Percentiles rank a stretch among this genome's conserved stretches.
phyloP scores from a whole-genome alignment of 176 grass and related monocot species.

The Leersia perrieri region DNA sequence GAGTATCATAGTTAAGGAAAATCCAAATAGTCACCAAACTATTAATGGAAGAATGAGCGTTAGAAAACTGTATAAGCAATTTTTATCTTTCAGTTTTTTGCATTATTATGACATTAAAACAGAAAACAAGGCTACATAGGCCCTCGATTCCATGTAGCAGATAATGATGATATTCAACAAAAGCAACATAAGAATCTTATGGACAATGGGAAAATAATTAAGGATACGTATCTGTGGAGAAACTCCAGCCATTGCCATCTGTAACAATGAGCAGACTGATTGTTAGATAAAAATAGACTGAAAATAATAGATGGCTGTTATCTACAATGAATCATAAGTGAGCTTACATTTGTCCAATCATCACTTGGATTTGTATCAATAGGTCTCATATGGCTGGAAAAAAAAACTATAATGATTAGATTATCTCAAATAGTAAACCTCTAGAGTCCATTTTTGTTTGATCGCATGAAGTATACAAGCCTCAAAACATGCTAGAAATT shows the following conservation, averaged over 20 bases:
- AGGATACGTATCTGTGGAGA: slow-evolving; percentile 91
- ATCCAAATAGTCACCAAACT: background rate
- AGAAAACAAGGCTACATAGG: background rate
- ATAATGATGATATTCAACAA: background rate
- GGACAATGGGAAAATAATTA: slow-evolving; percentile 15
- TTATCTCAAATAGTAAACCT: slow-evolving; percentile 3
- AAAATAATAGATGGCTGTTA: background rate
- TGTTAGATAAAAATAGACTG: slow-evolving; percentile 15
- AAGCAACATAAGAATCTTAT: background rate
- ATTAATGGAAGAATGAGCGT: background rate
- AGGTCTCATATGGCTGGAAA: slow-evolving; percentile 70
- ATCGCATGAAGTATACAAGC: background rate
- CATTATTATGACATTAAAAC: background rate
- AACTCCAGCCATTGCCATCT: slow-evolving; percentile 89
- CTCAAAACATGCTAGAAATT: background rate
- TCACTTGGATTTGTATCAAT: slow-evolving; percentile 75
- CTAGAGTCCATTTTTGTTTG: slow-evolving; percentile 8
- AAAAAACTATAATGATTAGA: slow-evolving; percentile 33
- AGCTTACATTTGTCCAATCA: slow-evolving; percentile 88
- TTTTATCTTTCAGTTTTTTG: background rate
- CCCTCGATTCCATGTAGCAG: background rate
- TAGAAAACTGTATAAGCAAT: slow-evolving; percentile 26
- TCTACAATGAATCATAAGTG: background rate
- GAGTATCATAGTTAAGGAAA: slow-evolving; percentile 34
- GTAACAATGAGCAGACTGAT: slow-evolving; percentile 36